Conservation (phyloP, 169 alveolate species). For the Eimeria sp. region DNA sequence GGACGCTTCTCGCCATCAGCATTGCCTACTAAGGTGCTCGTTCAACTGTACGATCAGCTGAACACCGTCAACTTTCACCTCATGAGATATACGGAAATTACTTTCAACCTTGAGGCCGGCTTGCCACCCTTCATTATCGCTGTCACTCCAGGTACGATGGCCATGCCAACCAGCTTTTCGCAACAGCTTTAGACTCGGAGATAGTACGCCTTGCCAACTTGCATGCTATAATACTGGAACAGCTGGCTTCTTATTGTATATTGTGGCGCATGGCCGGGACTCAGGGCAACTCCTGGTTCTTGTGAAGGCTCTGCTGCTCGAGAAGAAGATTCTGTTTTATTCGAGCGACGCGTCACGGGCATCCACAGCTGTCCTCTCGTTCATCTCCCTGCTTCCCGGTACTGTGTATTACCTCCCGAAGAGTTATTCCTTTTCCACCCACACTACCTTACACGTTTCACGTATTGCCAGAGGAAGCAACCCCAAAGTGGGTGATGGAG, state of each 20-base stretch:
- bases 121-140: constrained; percentile 72
- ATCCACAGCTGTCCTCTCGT: constrained; percentile 81
- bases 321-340: constrained; percentile 70
- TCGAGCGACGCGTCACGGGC: constrained; percentile 73
- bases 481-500: background rate
- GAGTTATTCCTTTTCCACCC: background rate
- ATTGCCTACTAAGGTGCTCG: constrained; percentile 52
- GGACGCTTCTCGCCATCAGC: background rate
- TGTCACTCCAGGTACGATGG: constrained; percentile 32
- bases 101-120: constrained; percentile 77
- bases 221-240: background rate
- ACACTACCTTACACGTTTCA: background rate
- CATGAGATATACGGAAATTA: constrained; percentile 74
- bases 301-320: constrained; percentile 82
- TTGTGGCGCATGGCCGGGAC: background rate
- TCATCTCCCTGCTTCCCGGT: constrained; percentile 82
- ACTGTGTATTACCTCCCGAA: background rate
- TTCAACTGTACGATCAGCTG: constrained; percentile 64
- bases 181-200: background rate
- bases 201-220: background rate
- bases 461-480: background rate
- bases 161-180: background rate
- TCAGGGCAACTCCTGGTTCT: constrained; percentile 73
- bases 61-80: constrained; percentile 61
- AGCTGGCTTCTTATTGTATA: background rate